A percentile compares a stretch with the other conserved stretches of the same genome.
These are phyloP conservation scores for Larix kaempferi DNA, from an alignment of 75 land plant genomes.

Conservation along the genomic window DNA sequence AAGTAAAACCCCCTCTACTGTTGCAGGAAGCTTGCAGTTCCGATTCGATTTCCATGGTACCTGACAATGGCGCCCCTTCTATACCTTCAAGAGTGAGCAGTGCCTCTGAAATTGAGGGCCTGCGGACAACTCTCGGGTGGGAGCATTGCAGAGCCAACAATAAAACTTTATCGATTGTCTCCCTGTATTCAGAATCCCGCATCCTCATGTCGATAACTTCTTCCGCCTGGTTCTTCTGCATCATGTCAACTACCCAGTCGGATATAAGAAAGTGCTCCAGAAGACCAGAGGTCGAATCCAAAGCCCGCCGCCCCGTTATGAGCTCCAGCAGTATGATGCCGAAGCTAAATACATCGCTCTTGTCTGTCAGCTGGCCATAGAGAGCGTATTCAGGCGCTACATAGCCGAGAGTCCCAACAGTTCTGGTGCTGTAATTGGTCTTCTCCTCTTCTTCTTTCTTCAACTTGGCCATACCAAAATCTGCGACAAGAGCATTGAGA, in stretches of 20 bases:
- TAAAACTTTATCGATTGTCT: conserved; percentile 2
- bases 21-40: conserved; percentile 10
- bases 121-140: neutral
- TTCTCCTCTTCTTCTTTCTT: neutral
- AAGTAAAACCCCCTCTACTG: conserved; percentile 26
- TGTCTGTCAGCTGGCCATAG: conserved; percentile 16
- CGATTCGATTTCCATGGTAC: conserved; percentile 9
- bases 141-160: conserved; percentile 7
- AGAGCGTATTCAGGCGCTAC: conserved; percentile 21
- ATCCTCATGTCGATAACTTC: conserved; percentile 21
- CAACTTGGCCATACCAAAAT: conserved; percentile 40
- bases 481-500: conserved; percentile 33
- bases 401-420: conserved; percentile 17
- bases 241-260: conserved; percentile 8
- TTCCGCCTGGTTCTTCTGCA: neutral
- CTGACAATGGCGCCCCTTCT: neutral
- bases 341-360: conserved; percentile 16
- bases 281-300: neutral
- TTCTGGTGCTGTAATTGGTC: neutral
- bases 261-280: neutral
- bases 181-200: neutral
- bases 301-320: conserved; percentile 11
- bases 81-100: neutral
- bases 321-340: conserved; percentile 17
- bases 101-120: conserved; percentile 4